Conservation (phyloP, 768 basidiomycete species). For the Guyanaporus albipodus region DNA sequence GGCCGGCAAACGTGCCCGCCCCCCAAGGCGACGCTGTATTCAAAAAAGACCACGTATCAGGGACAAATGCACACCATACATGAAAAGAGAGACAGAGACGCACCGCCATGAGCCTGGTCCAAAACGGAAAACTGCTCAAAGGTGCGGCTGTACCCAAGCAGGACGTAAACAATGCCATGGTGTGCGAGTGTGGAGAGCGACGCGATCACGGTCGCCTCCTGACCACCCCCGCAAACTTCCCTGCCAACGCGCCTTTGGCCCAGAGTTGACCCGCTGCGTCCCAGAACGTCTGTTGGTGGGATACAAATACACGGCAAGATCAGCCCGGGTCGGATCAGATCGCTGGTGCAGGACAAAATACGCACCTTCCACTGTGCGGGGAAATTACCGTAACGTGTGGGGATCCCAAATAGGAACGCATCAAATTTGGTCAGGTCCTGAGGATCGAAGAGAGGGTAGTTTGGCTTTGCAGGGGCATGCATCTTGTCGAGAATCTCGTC, state of each 20-base stretch:
- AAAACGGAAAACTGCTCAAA: constrained; percentile 42
- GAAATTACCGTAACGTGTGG: constrained; percentile 78
- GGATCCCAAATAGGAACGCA: constrained; percentile 72
- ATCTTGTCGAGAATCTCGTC: constrained; percentile 62
- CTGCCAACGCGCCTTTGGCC: constrained; percentile 53
- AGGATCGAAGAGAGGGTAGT: constrained; percentile 65
- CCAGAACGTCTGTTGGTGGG: constrained; percentile 76
- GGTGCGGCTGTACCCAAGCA: constrained; percentile 59
- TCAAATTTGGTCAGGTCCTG: constrained; percentile 56
- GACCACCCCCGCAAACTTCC: constrained; percentile 89
- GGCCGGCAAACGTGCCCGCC: constrained; percentile 57
- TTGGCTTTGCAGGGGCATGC: constrained; percentile 66
- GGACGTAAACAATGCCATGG: constrained; percentile 70
- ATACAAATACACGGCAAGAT: not conserved
- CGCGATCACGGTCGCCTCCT: constrained; percentile 55
- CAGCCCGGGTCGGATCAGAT: not conserved
- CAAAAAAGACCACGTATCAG: too few relatives aligned
- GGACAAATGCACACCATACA: too few relatives aligned
- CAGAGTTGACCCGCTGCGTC: constrained; percentile 71
- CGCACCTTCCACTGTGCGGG: constrained; percentile 75
- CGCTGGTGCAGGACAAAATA: too few relatives aligned
- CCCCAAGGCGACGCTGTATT: constrained; percentile 84
- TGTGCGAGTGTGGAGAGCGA: constrained; percentile 60
- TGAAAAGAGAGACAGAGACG: constrained; percentile 13
- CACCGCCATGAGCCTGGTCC: constrained; percentile 55